Conservation (phyloP, 768 basidiomycete genomes). For the Suillus cothurnatus region DNA sequence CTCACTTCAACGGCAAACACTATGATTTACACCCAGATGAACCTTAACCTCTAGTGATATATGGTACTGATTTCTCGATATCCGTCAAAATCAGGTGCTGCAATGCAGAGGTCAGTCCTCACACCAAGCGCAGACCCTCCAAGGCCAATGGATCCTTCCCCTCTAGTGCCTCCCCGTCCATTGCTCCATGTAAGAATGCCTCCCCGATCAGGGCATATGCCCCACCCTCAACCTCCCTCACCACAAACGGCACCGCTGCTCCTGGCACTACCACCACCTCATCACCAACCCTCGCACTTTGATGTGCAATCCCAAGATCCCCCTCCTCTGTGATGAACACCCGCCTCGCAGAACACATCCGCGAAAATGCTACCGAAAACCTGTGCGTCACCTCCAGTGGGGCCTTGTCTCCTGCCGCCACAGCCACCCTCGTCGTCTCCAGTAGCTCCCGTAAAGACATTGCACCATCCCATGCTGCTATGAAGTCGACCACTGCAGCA, state of each 20-base stretch:
- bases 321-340: neutral
- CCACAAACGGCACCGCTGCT: conserved; percentile 12
- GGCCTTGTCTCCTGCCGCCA: neutral
- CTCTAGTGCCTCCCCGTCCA: conserved; percentile 11
- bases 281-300: conserved; percentile 7
- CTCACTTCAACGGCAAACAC: no score
- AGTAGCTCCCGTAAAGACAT: neutral
- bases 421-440: neutral
- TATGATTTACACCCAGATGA: no score
- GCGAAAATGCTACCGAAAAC: neutral
- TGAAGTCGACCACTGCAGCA: neutral
- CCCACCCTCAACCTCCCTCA: conserved; percentile 12
- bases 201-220: conserved; percentile 13
- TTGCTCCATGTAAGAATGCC: conserved; percentile 13
- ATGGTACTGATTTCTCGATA: neutral
- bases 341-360: neutral
- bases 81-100: neutral
- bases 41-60: neutral
- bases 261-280: conserved; percentile 9
- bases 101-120: neutral
- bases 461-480: neutral
- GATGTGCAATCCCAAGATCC: neutral
- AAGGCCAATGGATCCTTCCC: neutral
- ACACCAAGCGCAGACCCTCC: neutral
- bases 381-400: neutral